Conservation (phyloP, 2,329 filamentous ascomycete genomes). For the Phoma sp. region DNA sequence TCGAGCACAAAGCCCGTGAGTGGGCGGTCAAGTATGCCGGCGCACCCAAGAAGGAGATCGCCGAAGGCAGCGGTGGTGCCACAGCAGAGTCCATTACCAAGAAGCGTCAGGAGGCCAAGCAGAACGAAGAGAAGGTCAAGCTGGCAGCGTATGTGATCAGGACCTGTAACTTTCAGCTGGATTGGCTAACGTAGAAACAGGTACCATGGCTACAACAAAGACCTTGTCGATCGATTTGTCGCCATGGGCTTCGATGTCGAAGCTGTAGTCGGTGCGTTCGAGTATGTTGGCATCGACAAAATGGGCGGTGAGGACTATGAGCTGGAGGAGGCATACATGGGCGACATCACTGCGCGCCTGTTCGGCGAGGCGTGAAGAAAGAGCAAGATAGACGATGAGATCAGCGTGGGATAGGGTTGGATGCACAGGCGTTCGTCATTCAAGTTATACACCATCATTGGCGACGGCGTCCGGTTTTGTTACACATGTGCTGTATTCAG, state of each 20-base stretch:
- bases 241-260: slow-evolving; percentile 92
- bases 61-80: slow-evolving; percentile 60
- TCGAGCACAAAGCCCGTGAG: slow-evolving; percentile 81
- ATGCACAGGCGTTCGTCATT: slow-evolving; percentile 19
- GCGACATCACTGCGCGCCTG: slow-evolving; percentile 84
- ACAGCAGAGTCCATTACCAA: slow-evolving; percentile 61
- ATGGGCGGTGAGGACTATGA: slow-evolving; percentile 81
- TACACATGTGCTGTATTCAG: slow-evolving; percentile 7
- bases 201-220: slow-evolving; percentile 86
- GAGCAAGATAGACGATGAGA: not conserved
- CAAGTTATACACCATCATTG: slow-evolving; percentile 17
- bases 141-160: slow-evolving; percentile 57
- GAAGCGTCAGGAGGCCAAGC: slow-evolving; percentile 61
- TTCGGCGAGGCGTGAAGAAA: slow-evolving; percentile 70
- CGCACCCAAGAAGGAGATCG: slow-evolving; percentile 67
- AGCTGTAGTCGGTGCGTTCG: slow-evolving; percentile 83
- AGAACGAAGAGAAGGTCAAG: slow-evolving; percentile 65
- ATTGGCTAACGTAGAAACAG: slow-evolving; percentile 55
- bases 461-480: slow-evolving; percentile 19
- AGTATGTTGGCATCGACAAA: slow-evolving; percentile 79
- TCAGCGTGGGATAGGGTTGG: not conserved
- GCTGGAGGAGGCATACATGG: slow-evolving; percentile 88
- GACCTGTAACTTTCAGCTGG: too few species aligned
- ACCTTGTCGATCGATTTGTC: slow-evolving; percentile 82
- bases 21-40: slow-evolving; percentile 88